These are phyloP conservation scores for Nemophila menziesii DNA, from an alignment of 257 asterid species.

Conservation along the genomic window DNA sequence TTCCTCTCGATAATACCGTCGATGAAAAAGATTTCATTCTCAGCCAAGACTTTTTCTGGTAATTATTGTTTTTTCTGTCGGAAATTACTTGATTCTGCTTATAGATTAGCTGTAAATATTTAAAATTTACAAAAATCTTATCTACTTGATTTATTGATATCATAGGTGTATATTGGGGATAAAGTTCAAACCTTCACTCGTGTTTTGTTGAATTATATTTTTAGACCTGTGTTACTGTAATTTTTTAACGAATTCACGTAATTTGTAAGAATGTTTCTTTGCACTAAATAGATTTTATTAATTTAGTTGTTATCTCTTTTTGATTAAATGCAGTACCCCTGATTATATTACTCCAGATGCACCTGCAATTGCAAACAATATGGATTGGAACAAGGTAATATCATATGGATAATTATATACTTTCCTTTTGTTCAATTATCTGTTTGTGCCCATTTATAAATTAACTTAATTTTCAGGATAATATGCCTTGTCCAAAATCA, in stretches of 20 bases:
- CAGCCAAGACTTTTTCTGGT: conserved; percentile 98
- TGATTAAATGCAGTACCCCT: conserved; percentile 47
- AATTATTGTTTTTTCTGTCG: conserved; percentile 1
- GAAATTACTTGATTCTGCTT: background rate
- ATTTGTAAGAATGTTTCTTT: too few relatives aligned
- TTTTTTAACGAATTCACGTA: too few relatives aligned
- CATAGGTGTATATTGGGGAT: too few relatives aligned
- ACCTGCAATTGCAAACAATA: conserved; percentile 26
- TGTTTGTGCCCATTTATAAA: too few relatives aligned
- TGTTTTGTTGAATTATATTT: too few relatives aligned
- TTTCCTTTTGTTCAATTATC: background rate
- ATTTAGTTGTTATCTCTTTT: background rate
- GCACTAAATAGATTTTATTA: background rate
- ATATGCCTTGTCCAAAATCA: conserved; percentile 55
- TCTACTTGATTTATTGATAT: background rate
- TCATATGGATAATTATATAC: too few relatives aligned
- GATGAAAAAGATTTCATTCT: conserved; percentile 68
- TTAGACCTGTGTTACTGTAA: too few relatives aligned
- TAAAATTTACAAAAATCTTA: too few relatives aligned
- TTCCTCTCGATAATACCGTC: conserved; percentile 14
- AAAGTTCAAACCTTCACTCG: too few relatives aligned
- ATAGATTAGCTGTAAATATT: too few relatives aligned
- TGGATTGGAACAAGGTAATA: conserved; percentile 34
- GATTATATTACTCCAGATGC: conserved; percentile 88
- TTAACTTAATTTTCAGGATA: conserved; percentile 31